Base-by-base conservation (phyloP, 768 basidiomycete species). In the Leccinum pellstonianum region DNA sequence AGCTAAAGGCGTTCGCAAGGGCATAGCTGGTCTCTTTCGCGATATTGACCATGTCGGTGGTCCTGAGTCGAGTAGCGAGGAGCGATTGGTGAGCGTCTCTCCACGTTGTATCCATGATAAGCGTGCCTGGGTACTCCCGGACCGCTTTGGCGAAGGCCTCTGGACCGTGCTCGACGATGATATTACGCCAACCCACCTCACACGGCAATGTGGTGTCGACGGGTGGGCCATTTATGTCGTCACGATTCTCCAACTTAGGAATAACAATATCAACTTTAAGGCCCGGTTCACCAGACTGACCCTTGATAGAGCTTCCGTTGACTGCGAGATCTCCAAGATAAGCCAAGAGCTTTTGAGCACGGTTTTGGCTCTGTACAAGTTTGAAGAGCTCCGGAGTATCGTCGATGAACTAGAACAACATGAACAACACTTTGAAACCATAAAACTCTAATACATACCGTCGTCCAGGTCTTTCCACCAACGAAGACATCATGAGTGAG, bases 301-400 rank as follows among this genome's bases (percentile, higher is more conserved):
- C 97, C 75, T 93, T 95, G 84, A 98, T 98, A 56, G 91, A 91
- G 70, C 92, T 95, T 55, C 97, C 97, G 69, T 99, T 99, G 78
- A 99, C 97, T 54, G 93, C 92, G 47, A 99, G 83, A 73, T 99
- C 97, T 62, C 97, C 97, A 37, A 99, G 88, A 76, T 98, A 99
- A 6, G 94, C 90, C 50, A 99, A 83, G 56, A 99, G 79, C 75
- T 98, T 98, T 77, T 98, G 95, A 4, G 97, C 97, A 77, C 97
- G 91, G 77, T 99, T 99, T 77, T 95, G 95, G 66, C 90, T 94
- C 69, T 93, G 91, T 7, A 99, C 95, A 57, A 99, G 86, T 76
- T 95, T 97, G 87, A 98, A 99, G 63, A 99, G 86, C 71, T 98
- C 95, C n/a, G 94, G 95, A 1, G 96, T 98, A 76, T 99, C 97